Evolutionary conservation across 768 basidiomycete genomes (phyloP).

Genomic region (Pleurotus sapidus): DNA sequence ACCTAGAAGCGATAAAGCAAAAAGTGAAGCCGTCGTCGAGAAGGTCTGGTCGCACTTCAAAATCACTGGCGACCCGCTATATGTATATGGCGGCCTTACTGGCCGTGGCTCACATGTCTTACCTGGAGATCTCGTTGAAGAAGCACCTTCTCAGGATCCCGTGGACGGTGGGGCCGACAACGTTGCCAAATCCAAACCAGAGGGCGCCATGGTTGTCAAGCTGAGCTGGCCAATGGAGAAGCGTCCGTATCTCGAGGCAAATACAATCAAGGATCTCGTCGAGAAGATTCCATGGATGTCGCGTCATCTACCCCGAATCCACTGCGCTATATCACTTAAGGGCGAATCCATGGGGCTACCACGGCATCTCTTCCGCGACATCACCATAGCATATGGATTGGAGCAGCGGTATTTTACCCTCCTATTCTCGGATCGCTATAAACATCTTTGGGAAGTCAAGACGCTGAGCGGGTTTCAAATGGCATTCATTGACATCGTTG

Average conservation of each 20-base stretch:
- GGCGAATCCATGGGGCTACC: constrained; percentile 12
- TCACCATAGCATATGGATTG: not conserved
- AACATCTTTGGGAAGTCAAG: constrained; percentile 17
- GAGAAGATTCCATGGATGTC: constrained; percentile 11
- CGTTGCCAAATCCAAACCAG: not conserved
- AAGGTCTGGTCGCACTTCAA: not conserved
- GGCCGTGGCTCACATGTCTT: constrained; percentile 18
- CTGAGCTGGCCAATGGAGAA: constrained; percentile 12
- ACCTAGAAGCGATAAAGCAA: not conserved
- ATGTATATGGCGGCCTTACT: constrained; percentile 9
- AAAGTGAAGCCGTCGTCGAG: not conserved
- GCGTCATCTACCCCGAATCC: constrained; percentile 13
- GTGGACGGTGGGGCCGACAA: no score
- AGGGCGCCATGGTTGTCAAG: constrained; percentile 8
- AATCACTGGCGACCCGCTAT: constrained; percentile 3
- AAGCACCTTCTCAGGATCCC: not conserved
- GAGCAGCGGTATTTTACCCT: constrained; percentile 15
- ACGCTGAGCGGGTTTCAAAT: constrained; percentile 21
- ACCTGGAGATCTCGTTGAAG: not conserved
- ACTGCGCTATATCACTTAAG: not conserved
- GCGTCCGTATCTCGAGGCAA: constrained; percentile 10
- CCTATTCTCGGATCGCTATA: constrained; percentile 15
- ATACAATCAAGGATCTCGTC: constrained; percentile 7
- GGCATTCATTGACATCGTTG: constrained; percentile 24
- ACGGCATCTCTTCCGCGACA: not conserved